Base-by-base conservation (phyloP, 192 early-diverging fungal genomes). In the Entomortierella chlamydospora region DNA sequence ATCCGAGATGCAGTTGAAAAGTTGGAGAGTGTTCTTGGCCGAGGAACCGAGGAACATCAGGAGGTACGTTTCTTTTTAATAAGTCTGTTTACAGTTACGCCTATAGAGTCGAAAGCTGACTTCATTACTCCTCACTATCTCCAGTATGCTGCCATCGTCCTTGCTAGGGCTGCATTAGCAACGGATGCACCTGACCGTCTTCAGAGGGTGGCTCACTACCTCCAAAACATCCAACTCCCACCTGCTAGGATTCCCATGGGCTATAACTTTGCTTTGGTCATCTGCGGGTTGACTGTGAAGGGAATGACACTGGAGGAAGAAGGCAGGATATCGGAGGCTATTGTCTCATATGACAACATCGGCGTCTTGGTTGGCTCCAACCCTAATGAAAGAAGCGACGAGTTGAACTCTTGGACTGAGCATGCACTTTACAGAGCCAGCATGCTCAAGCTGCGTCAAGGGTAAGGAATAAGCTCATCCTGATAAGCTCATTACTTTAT, bases 381-480 rank as follows among this genome's bases (percentile, higher is more conserved):
- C 52, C 64, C 83, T 57, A 70, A 77, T 10, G 83, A 83, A 57
- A 60, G 69, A 43, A 63, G 81, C 26, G 85, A 88, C 52, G 89
- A 93, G 61, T 73, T 91, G 31, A 64, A 85, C 23, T 86, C 90
- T 50, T 93, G 93, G 91, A 70, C 85, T 11, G 92, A 94, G 67
- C 87, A 91, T 47, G 90, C 90, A 17, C 81, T 94, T 68, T 94
- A 93, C 73, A 89, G 90, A 31, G 84, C 84, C 1, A 78, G 86
- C n/a, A 81, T 93, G 74, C 61, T 91, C 29, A 83, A 81, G 49
- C 43, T 84, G 37, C 59, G 77, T 55, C 68, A 76, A 31, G 72
- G 72, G 85, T 88, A 85, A 60, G 55, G 49, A n/a, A 57, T 10
- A 4, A 10, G 10, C 10, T 37, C 10, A 4, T 37, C 10, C 10